Percentiles rank a stretch among this genome's conserved stretches.
phyloP scores from a whole-genome alignment of 2,329 filamentous ascomycete genomes.

The Stemphylium beticola region DNA sequence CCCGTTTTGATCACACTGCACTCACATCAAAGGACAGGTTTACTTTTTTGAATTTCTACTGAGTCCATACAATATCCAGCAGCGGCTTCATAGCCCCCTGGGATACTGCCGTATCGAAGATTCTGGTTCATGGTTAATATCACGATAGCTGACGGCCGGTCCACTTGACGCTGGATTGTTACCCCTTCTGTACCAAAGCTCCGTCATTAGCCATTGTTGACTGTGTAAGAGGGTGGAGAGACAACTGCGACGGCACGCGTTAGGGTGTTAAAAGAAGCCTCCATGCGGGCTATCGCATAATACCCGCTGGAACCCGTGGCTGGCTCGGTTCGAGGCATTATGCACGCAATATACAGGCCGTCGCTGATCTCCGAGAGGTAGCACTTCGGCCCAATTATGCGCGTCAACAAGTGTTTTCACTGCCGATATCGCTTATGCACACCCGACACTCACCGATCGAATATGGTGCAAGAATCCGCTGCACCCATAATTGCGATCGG shows the following conservation, averaged over 20 bases:
- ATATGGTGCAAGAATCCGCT: too few relatives aligned
- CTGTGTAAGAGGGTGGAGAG: neutral
- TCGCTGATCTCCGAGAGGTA: neutral
- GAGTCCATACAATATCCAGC: too few relatives aligned
- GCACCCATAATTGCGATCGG: too few relatives aligned
- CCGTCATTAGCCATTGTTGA: neutral
- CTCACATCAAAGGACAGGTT: too few relatives aligned
- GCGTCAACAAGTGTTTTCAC: too few relatives aligned
- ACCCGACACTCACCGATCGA: too few relatives aligned
- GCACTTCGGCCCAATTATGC: neutral
- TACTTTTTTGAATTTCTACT: too few relatives aligned
- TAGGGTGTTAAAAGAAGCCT: neutral
- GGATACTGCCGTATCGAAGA: too few relatives aligned
- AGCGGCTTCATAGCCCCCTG: too few relatives aligned
- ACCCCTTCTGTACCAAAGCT: neutral
- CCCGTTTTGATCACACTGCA: neutral
- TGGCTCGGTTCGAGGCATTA: conserved; percentile 3
- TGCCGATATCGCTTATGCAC: too few relatives aligned
- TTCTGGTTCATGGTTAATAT: too few relatives aligned
- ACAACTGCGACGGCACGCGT: neutral
- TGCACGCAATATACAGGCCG: neutral
- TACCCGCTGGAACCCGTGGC: neutral
- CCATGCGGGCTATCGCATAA: neutral
- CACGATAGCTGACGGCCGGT: neutral
- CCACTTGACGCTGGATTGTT: neutral